Base-by-base conservation (phyloP, 441 rosid species). In the Pelargonium fulgidum region DNA sequence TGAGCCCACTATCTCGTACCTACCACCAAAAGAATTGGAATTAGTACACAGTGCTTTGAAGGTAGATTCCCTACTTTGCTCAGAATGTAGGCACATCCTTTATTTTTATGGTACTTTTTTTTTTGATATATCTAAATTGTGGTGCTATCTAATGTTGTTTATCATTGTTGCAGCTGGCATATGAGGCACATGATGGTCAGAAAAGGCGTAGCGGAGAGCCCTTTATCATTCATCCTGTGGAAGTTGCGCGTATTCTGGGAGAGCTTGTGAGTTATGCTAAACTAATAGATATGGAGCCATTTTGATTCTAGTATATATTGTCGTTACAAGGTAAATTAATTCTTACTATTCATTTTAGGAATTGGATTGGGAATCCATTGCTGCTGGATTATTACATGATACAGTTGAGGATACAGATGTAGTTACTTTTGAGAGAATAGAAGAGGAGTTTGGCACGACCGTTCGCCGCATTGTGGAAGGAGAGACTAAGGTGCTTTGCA, bases 341-440 rank as follows among this genome's bases (percentile, higher is more conserved):
- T 67, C 48, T 69, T 14, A 52, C 19, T 81, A 50, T 70, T 78
- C 67, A 75, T 72, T 10, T 78, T 54, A 91, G 99, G 99, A 91
- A 81, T 82, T 93, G 81, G 99, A 93, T 81, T 93, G 99, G 97
- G 97, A 94, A 79, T 94, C 96, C 59, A 81, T 94, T 77, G 97
- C 93, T 66, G 97, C 96, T 63, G 99, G 99, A 72, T 83, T 94
- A 79, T 83, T 94, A 65, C 99, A 94, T 77, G 99, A 94, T 81
- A 94, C 97, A 5, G 99, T 94, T 19, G 99, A 94, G 79, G 99
- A 94, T 86, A 94, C 99, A 62, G 85, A 91, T 78, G 84, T 88
- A 74, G 90, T 93, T 73, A 91, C 96, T 70, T 93, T 93, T 76
- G 96, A 91, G 73, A 91, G 90, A 80, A 88, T 93, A 82, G 96